Base-by-base conservation (phyloP, 108 stramenopile genomes). In the Phaeodactylum tricornutum region DNA sequence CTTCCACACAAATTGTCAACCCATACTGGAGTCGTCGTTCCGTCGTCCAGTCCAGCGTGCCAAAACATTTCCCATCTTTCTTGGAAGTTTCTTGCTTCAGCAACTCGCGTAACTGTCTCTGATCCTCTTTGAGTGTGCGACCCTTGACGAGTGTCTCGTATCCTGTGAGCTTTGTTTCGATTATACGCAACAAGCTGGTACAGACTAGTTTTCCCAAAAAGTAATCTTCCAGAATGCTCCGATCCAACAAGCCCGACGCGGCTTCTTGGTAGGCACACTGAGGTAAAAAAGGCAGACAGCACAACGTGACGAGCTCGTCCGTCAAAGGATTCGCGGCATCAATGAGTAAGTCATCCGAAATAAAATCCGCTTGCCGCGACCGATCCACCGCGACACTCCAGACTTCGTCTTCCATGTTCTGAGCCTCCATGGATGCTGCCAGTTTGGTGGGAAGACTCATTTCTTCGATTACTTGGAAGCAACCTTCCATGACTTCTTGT, bases 181-280 rank as follows among this genome's bases (percentile, higher is more conserved):
- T 59, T 20, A 68, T 67, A 19, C 55, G 47, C 16, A 72, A 49
- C 20, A 89, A 50, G 3, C 77, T 40, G 21, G 61, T 42, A 14
- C 75, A 67, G 8, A 79, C 81, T 14, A 88, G 60, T 14, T 75
- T 68, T 0, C 86, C 81, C 30, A 84, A 62, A 59, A 75, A 88
- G 38, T 55, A 74, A 61, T 88, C 82, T 19, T 74, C 54, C 44
- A 64, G 37, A 39, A 75, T 64, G 38, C 48, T 48, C 47, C 41
- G 37, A 14, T 57, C 71, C 35, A 70, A 50, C 16, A 34, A 39
- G 15, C 31, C 30, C 4, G 30, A 26, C 34, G 27, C 25, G 33
- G 43, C 50, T 59, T 84, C 82, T 9, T 57, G 41, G 42, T 66
- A 67, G n/a, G 67, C 78, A 27, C 81, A 74, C 8, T 56, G 34